phyloP scores from a whole-genome alignment of 2,329 filamentous ascomycete species.

The Dactylellina cionopaga region DNA sequence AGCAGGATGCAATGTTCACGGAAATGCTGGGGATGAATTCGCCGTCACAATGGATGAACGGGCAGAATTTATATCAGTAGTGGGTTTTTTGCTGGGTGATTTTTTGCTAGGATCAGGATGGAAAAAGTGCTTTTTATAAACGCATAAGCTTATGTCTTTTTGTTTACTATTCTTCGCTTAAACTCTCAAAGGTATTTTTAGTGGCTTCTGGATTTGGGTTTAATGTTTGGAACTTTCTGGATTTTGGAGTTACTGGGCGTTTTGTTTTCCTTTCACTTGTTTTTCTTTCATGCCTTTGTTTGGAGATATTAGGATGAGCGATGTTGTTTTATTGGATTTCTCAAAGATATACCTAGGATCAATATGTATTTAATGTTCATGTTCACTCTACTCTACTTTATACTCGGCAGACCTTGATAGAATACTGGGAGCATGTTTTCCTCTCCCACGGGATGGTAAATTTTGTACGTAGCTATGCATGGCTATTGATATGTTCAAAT shows the following conservation, averaged over 20 bases:
- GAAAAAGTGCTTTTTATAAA: no score
- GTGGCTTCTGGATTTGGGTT: neutral
- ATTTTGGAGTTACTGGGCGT: neutral
- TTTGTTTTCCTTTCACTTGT: neutral
- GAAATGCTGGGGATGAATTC: slow-evolving; percentile 48
- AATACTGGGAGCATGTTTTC: no score
- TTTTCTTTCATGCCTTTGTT: neutral
- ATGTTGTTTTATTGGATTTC: no score
- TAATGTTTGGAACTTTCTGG: neutral
- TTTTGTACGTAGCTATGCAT: no score
- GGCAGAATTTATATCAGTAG: slow-evolving; percentile 31
- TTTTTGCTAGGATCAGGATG: neutral
- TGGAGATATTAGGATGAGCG: neutral
- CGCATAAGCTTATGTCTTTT: no score
- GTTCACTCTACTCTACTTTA: no score
- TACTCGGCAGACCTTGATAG: no score
- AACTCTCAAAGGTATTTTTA: neutral
- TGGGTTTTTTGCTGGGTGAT: neutral
- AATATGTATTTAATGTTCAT: no score
- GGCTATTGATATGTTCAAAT: no score
- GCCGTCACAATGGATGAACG: slow-evolving; percentile 42
- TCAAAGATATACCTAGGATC: no score
- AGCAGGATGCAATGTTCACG: slow-evolving; percentile 49
- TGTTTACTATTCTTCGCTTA: no score
- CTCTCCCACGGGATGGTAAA: no score